Conservation (phyloP, 2,329 filamentous ascomycete species). For the Monosporascus sp. region DNA sequence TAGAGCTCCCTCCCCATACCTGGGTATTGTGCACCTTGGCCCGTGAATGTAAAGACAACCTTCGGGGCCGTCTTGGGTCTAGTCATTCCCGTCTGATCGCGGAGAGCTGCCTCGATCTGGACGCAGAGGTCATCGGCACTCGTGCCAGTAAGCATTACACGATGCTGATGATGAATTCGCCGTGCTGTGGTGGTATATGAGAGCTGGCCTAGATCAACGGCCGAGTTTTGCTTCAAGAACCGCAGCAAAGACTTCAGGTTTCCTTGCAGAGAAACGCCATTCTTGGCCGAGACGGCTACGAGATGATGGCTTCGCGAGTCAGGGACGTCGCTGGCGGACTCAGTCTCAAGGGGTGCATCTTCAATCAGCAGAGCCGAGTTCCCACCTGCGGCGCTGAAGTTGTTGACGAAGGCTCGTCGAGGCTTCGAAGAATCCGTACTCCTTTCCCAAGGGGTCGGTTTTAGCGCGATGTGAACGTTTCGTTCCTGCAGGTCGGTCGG, state of each 20-base stretch:
- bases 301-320: constrained; percentile 48
- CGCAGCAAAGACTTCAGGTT: constrained; percentile 48
- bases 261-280: constrained; percentile 42
- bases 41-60: constrained; percentile 26
- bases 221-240: constrained; percentile 44
- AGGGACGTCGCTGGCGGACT: not conserved
- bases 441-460: constrained; percentile 29
- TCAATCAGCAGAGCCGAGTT: constrained; percentile 31
- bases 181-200: constrained; percentile 63
- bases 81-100: constrained; percentile 33
- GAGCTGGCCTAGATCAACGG: constrained; percentile 45
- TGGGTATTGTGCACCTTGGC: constrained; percentile 15
- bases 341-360: constrained; percentile 9
- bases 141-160: constrained; percentile 38
- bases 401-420: constrained; percentile 39
- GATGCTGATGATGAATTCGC: constrained; percentile 49
- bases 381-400: constrained; percentile 48
- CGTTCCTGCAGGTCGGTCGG: constrained; percentile 8
- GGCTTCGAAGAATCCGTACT: constrained; percentile 6
- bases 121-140: constrained; percentile 30
- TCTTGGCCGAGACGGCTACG: constrained; percentile 49
- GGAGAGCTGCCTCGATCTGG: constrained; percentile 30
- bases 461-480: constrained; percentile 32
- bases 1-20: constrained; percentile 12
- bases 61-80: constrained; percentile 35